These are phyloP conservation scores for Chlamydomonas incerta DNA, from an alignment of 139 green algal genomes.

Conservation along the genomic window DNA sequence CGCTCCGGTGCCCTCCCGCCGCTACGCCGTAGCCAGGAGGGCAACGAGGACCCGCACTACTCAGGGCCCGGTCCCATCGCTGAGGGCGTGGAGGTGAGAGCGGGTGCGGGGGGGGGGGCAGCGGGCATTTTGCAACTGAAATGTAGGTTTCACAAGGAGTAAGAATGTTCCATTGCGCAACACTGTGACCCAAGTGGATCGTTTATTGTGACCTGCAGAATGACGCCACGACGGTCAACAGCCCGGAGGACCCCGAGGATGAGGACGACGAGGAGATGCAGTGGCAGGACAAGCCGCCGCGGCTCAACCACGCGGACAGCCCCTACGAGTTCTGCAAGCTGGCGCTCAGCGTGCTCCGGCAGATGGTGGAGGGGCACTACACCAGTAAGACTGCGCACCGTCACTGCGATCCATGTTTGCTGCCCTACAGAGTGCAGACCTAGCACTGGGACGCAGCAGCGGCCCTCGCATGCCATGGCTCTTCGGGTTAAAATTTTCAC, in stretches of 20 bases:
- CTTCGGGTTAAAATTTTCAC: too few species aligned
- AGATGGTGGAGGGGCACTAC: slow-evolving; percentile 46
- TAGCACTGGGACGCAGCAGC: too few species aligned
- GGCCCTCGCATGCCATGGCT: too few species aligned
- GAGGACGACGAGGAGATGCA: slow-evolving; percentile 44
- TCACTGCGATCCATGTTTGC: too few species aligned
- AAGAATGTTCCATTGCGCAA: too few species aligned
- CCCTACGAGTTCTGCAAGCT: slow-evolving; percentile 18
- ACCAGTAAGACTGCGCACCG: slow-evolving; percentile 1
- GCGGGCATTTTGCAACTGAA: too few species aligned
- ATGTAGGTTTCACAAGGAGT: too few species aligned
- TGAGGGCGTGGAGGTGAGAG: neutral
- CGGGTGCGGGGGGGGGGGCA: too few species aligned
- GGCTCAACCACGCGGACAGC: slow-evolving; percentile 41
- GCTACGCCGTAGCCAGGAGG: neutral
- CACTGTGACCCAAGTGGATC: too few species aligned
- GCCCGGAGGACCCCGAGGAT: neutral
- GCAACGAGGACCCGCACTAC: neutral
- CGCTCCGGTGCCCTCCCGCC: neutral
- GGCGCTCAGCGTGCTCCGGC: slow-evolving; percentile 29
- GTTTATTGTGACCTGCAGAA: neutral
- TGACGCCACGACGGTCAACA: neutral
- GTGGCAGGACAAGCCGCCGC: slow-evolving; percentile 14
- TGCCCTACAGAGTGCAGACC: too few species aligned
- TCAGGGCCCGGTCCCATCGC: neutral